A percentile compares a stretch with the other conserved stretches of the same genome.
These are phyloP conservation scores for Rhodosporidiobolus sp. DNA, from an alignment of 768 basidiomycete genomes.

Conservation along the genomic window DNA sequence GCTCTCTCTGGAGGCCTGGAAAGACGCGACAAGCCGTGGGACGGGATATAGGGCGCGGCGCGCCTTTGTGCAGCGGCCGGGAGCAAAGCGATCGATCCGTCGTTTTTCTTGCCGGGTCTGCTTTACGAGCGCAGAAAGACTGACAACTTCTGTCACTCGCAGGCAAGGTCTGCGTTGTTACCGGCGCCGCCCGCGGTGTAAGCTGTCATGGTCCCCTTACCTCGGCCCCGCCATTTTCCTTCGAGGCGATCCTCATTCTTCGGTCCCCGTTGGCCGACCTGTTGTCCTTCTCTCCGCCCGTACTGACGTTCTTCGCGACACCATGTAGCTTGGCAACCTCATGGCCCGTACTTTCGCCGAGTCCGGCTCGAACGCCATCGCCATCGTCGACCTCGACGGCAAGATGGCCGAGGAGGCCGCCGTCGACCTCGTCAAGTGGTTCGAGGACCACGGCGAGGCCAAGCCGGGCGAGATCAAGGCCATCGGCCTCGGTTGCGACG, in stretches of 20 bases:
- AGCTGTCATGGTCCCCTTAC: background rate
- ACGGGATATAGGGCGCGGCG: too few relatives aligned
- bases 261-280: background rate
- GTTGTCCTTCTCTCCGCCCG: background rate
- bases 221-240: background rate
- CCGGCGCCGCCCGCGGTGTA: slow-evolving; percentile 80
- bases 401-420: slow-evolving; percentile 67
- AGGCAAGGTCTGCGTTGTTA: slow-evolving; percentile 77
- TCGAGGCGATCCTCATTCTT: background rate
- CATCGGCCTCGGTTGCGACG: slow-evolving; percentile 79
- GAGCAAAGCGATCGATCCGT: background rate
- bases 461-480: slow-evolving; percentile 61
- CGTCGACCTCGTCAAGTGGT: slow-evolving; percentile 61
- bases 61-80: too few relatives aligned
- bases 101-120: background rate
- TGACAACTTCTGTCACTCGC: background rate
- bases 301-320: background rate
- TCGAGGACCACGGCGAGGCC: slow-evolving; percentile 57
- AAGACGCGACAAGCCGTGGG: slow-evolving; percentile 7
- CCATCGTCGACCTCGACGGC: slow-evolving; percentile 74
- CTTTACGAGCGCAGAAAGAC: too few relatives aligned
- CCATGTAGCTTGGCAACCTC: slow-evolving; percentile 65
- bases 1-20: background rate
- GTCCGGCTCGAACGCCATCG: slow-evolving; percentile 76
- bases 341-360: slow-evolving; percentile 86